Conservation (phyloP, 495 filamentous ascomycete genomes). For the Physcia stellaris region DNA sequence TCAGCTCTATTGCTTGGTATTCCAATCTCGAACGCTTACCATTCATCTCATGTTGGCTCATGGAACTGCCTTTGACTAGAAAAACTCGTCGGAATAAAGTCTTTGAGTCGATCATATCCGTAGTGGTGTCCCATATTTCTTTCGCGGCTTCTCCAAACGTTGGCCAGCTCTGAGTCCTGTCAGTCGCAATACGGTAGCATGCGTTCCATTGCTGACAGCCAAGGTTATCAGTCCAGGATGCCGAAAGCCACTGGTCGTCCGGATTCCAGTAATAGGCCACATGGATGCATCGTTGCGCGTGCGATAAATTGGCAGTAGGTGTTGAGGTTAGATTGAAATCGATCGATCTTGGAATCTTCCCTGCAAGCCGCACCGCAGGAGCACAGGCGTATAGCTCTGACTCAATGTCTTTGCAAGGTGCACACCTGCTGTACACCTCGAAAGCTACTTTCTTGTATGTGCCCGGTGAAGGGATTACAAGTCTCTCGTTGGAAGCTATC, state of each 20-base stretch:
- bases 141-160: slow-evolving; percentile 47
- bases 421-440: slow-evolving; percentile 80
- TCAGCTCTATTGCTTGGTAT: too few species aligned
- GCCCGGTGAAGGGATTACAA: slow-evolving; percentile 53
- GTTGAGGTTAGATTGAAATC: slow-evolving; percentile 62
- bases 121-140: slow-evolving; percentile 79
- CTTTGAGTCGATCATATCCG: slow-evolving; percentile 54
- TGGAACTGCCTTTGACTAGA: slow-evolving; percentile 56
- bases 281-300: slow-evolving; percentile 74
- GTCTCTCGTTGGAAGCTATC: slow-evolving; percentile 47
- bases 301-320: slow-evolving; percentile 59
- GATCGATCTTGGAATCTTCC: slow-evolving; percentile 53
- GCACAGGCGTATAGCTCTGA: slow-evolving; percentile 29
- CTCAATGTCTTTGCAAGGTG: slow-evolving; percentile 32
- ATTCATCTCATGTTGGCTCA: slow-evolving; percentile 64
- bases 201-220: slow-evolving; percentile 65
- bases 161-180: slow-evolving; percentile 32
- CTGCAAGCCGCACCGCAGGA: slow-evolving; percentile 64
- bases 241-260: slow-evolving; percentile 77
- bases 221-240: slow-evolving; percentile 80
- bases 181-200: slow-evolving; percentile 64
- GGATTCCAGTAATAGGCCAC: slow-evolving; percentile 71
- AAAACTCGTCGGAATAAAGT: slow-evolving; percentile 72
- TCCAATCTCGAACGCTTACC: too few species aligned
- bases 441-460: slow-evolving; percentile 58